These are phyloP conservation scores for Lagenaria siceraria DNA, from an alignment of 306 rosid species.

Conservation along the genomic window DNA sequence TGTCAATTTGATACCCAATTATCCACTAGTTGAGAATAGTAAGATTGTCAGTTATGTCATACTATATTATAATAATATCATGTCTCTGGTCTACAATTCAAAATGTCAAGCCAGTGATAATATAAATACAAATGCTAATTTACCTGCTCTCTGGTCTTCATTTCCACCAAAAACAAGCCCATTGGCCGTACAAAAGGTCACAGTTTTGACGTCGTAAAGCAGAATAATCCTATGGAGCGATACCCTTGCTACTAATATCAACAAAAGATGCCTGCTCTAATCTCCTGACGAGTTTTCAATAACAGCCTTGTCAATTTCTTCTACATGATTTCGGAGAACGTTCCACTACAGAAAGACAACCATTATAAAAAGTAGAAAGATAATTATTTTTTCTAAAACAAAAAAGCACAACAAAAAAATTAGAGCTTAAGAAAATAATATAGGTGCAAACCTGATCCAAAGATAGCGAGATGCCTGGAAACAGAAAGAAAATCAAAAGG, in stretches of 20 bases:
- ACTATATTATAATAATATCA: background rate
- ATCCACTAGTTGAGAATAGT: background rate
- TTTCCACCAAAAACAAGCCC: conserved; percentile 5
- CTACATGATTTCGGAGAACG: conserved; percentile 51
- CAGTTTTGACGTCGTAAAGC: conserved; percentile 1
- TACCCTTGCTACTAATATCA: conserved; percentile 7
- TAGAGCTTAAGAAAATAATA: background rate
- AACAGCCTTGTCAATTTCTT: conserved; percentile 63
- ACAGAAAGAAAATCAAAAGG: conserved; percentile 21
- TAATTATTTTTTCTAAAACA: background rate
- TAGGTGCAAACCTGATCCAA: conserved; percentile 65
- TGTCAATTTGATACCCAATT: background rate
- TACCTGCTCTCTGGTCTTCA: background rate
- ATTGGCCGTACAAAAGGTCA: background rate
- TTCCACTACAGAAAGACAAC: conserved; percentile 64
- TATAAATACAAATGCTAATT: background rate
- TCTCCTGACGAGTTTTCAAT: conserved; percentile 24
- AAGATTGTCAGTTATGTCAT: background rate
- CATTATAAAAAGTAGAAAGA: background rate
- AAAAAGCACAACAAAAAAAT: background rate
- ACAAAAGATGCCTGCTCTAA: background rate
- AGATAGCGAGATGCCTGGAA: conserved; percentile 77
- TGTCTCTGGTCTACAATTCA: background rate
- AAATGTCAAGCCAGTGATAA: background rate
- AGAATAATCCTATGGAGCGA: background rate